Conservation (phyloP, 1,284 basidiomycete genomes). For the Cutaneotrichosporon sp. region DNA sequence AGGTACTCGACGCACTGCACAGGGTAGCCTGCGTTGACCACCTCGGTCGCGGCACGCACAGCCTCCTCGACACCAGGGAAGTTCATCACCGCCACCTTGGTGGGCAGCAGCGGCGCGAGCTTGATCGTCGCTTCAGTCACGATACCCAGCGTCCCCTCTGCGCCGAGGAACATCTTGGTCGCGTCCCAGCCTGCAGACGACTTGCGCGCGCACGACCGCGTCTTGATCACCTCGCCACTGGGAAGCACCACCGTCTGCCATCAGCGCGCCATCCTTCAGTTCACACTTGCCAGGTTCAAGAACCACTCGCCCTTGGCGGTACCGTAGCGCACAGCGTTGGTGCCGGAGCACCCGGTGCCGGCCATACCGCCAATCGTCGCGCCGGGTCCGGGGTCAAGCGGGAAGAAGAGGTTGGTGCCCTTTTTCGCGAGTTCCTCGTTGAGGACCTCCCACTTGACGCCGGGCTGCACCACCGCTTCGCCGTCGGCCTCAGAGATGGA, state of each 20-base stretch:
- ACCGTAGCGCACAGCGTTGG: conserved; percentile 83
- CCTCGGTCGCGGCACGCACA: conserved; percentile 60
- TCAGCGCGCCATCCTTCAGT: neutral
- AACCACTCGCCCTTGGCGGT: conserved; percentile 82
- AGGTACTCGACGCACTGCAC: conserved; percentile 69
- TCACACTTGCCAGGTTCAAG: conserved; percentile 60
- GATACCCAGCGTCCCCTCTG: conserved; percentile 89
- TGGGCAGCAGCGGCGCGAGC: conserved; percentile 73
- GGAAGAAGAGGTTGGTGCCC: conserved; percentile 80
- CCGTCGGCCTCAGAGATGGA: conserved; percentile 61
- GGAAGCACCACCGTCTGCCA: conserved; percentile 80
- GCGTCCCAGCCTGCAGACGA: conserved; percentile 86
- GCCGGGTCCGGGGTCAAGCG: conserved; percentile 64
- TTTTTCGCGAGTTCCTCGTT: conserved; percentile 67
- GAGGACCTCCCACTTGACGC: conserved; percentile 76
- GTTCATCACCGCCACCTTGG: conserved; percentile 52
- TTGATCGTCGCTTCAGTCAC: conserved; percentile 84
- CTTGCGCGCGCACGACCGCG: conserved; percentile 73
- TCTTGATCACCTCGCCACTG: conserved; percentile 88
- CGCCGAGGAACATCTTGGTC: conserved; percentile 88
- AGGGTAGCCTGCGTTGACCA: conserved; percentile 25
- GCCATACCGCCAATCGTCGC: conserved; percentile 92
- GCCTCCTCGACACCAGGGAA: conserved; percentile 53
- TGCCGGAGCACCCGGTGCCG: conserved; percentile 62
- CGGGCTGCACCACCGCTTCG: conserved; percentile 77